These are phyloP conservation scores for Dipteronia dyeriana DNA, from an alignment of 345 rosid genomes.

Conservation along the genomic window DNA sequence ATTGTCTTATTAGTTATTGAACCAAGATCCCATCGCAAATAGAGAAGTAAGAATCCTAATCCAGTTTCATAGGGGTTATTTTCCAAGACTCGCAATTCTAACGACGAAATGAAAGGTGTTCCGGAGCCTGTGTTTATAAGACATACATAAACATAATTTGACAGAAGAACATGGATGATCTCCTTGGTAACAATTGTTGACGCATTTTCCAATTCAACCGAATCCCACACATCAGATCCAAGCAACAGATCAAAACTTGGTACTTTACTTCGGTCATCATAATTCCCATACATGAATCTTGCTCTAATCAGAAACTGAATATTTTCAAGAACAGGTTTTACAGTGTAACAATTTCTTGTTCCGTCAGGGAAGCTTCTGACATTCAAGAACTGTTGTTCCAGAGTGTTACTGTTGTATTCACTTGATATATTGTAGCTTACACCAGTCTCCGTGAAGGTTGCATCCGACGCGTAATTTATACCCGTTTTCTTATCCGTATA, in stretches of 20 bases:
- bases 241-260: slow-evolving; percentile 20
- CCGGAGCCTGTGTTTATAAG: slow-evolving; percentile 14
- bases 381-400: background rate
- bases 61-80: slow-evolving; percentile 13
- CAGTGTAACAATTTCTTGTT: slow-evolving; percentile 25
- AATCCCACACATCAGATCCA: slow-evolving; percentile 21
- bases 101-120: slow-evolving; percentile 22
- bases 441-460: background rate
- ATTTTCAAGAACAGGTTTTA: background rate
- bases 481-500: slow-evolving; percentile 7
- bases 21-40: background rate
- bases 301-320: slow-evolving; percentile 25
- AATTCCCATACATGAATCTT: slow-evolving; percentile 30
- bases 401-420: background rate
- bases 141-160: background rate
- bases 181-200: background rate
- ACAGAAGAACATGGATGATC: background rate
- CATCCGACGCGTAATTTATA: slow-evolving; percentile 9
- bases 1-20: background rate
- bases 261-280: slow-evolving; percentile 3
- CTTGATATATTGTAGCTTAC: background rate
- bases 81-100: slow-evolving; percentile 20
- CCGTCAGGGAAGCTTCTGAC: slow-evolving; percentile 23
- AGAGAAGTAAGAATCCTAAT: slow-evolving; percentile 6
- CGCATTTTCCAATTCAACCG: background rate